Evolutionary conservation across 768 basidiomycete genomes (phyloP).

Genomic region (Pleurotus citrinopileatus): DNA sequence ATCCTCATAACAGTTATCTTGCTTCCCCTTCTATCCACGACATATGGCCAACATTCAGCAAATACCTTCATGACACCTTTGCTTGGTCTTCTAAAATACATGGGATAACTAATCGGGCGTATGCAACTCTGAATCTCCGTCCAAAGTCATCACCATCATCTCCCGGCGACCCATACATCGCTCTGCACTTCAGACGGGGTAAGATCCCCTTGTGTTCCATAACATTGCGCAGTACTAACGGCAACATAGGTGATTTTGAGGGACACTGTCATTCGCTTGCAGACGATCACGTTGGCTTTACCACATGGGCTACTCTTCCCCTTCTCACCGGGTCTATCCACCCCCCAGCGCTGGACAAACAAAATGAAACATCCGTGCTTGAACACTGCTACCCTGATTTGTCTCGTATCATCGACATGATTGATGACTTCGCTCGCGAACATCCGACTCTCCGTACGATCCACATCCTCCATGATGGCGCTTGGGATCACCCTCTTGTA

Average conservation of each 20-base stretch:
- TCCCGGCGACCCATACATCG: conserved; percentile 38
- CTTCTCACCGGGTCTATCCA: conserved; percentile 26
- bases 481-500: conserved; percentile 43
- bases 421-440: conserved; percentile 30
- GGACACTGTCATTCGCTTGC: conserved; percentile 37
- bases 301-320: conserved; percentile 48
- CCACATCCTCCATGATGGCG: conserved; percentile 45
- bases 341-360: conserved; percentile 32
- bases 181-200: conserved; percentile 46
- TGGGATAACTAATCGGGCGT: conserved; percentile 31
- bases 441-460: conserved; percentile 36
- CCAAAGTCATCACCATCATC: conserved; percentile 15
- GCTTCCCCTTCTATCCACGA: conserved; percentile 34
- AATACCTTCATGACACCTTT: conserved; percentile 36
- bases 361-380: conserved; percentile 32
- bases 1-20: conserved; percentile 29
- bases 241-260: conserved; percentile 36
- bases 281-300: conserved; percentile 33
- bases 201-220: background rate
- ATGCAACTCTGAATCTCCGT: conserved; percentile 30
- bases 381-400: conserved; percentile 46
- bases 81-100: conserved; percentile 37
- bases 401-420: conserved; percentile 35
- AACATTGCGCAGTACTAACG: conserved; percentile 1
- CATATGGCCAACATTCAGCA: conserved; percentile 38